Percentiles rank a stretch among this genome's conserved stretches.
Evolutionary conservation across 225 moss, liverwort and hornwort genomes (phyloP).

Genomic region (Polytrichum formosum): DNA sequence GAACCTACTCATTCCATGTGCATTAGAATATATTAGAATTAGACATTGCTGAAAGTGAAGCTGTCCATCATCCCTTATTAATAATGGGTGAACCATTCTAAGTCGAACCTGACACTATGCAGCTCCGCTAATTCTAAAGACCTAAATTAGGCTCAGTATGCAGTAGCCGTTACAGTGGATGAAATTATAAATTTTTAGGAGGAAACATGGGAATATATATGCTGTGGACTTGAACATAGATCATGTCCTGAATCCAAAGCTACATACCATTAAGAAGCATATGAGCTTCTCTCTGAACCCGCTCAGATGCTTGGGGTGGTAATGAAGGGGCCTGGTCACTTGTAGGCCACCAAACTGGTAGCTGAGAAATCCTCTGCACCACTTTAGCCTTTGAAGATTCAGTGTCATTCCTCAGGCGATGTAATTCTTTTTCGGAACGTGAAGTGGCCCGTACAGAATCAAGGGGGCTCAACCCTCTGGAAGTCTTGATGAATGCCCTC

Average conservation of each 20-base stretch:
- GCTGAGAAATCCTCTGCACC: constrained; percentile 36
- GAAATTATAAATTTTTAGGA: no score
- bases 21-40: no score
- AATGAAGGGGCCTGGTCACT: constrained; percentile 49
- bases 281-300: constrained; percentile 64
- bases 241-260: background rate
- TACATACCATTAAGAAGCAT: constrained; percentile 64
- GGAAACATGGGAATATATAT: background rate
- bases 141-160: no score
- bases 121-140: no score
- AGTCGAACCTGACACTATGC: no score
- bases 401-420: constrained; percentile 23
- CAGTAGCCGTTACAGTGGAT: no score
- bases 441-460: constrained; percentile 63
- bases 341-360: constrained; percentile 90
- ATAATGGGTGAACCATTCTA: no score
- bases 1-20: no score
- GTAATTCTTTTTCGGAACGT: constrained; percentile 82
- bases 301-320: constrained; percentile 39
- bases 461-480: constrained; percentile 53
- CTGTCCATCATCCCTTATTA: no score
- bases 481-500: constrained; percentile 36
- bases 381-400: constrained; percentile 26
- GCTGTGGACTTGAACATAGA: background rate
- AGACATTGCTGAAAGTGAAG: no score